Conservation (phyloP, 2,329 filamentous ascomycete genomes). For the Emmonsia crescens region DNA sequence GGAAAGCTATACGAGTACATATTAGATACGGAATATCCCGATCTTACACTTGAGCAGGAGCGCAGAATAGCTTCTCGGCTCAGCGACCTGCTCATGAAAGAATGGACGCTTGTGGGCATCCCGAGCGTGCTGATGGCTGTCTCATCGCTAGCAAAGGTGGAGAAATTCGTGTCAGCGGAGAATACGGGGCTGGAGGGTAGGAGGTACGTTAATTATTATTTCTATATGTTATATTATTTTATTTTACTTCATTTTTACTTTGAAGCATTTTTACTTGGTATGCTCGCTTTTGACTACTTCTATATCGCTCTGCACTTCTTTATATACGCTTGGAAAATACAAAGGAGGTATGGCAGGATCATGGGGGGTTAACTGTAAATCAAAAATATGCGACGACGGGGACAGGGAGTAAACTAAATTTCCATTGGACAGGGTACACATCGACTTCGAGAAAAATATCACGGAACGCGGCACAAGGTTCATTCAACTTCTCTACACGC, state of each 20-base stretch:
- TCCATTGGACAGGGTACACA: conserved; percentile 12
- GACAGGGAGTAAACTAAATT: not conserved
- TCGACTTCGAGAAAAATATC: conserved; percentile 15
- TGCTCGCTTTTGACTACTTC: not conserved
- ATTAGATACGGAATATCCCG: conserved; percentile 10
- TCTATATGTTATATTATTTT: not conserved
- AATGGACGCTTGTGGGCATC: conserved; percentile 23
- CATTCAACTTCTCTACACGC: conserved; percentile 21
- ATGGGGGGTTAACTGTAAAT: too few relatives aligned
- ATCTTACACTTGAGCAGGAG: conserved; percentile 11
- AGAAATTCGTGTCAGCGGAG: conserved; percentile 14
- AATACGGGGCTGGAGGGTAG: conserved; percentile 11
- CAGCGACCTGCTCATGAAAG: conserved; percentile 23
- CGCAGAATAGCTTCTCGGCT: conserved; percentile 14
- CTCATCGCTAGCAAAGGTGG: conserved; percentile 20
- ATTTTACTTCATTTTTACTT: not conserved
- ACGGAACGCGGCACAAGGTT: conserved; percentile 20
- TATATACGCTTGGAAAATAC: not conserved
- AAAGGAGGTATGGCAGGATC: not conserved
- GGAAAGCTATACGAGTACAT: conserved; percentile 21
- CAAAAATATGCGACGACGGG: not conserved
- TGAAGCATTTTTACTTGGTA: not conserved
- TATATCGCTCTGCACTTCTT: not conserved
- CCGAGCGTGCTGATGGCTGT: conserved; percentile 22
- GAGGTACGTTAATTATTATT: conserved; percentile 10